phyloP scores from a whole-genome alignment of 2,329 filamentous ascomycete species.

The Penicillium concentricum region DNA sequence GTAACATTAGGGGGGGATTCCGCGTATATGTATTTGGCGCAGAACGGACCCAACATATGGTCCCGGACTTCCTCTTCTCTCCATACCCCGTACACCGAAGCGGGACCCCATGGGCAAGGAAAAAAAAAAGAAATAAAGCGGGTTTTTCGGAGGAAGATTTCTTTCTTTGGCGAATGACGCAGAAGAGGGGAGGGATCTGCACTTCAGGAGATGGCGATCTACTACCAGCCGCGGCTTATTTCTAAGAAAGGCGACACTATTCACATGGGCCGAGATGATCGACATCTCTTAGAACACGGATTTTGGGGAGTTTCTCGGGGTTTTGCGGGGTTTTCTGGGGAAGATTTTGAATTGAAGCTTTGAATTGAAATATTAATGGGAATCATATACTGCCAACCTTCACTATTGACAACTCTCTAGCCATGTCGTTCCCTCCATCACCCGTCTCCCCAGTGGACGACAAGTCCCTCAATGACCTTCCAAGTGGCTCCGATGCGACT shows the following conservation, averaged over 20 bases:
- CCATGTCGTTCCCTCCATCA: slow-evolving; percentile 18
- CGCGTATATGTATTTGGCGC: slow-evolving; percentile 8
- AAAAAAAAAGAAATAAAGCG: neutral
- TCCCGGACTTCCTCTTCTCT: neutral
- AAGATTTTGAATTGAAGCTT: neutral
- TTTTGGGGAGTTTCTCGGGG: slow-evolving; percentile 1
- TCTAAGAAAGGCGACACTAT: slow-evolving; percentile 7
- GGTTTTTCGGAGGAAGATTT: slow-evolving; percentile 18
- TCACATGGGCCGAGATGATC: slow-evolving; percentile 21
- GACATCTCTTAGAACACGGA: neutral
- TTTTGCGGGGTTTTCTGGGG: slow-evolving; percentile 10
- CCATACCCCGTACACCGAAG: neutral
- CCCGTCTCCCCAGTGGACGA: slow-evolving; percentile 19
- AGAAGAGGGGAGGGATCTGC: slow-evolving; percentile 18
- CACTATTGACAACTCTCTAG: neutral
- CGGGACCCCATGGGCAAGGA: neutral
- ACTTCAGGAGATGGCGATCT: slow-evolving; percentile 22
- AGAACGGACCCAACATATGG: neutral
- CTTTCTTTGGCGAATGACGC: slow-evolving; percentile 16
- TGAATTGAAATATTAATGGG: neutral
- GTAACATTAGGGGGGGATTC: neutral
- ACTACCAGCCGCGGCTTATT: slow-evolving; percentile 20
- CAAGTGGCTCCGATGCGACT: neutral
- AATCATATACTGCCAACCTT: neutral
- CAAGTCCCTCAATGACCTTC: slow-evolving; percentile 7